These are phyloP conservation scores for Chalciporus piperatoides DNA, from an alignment of 1,284 basidiomycete genomes.

Conservation along the genomic window DNA sequence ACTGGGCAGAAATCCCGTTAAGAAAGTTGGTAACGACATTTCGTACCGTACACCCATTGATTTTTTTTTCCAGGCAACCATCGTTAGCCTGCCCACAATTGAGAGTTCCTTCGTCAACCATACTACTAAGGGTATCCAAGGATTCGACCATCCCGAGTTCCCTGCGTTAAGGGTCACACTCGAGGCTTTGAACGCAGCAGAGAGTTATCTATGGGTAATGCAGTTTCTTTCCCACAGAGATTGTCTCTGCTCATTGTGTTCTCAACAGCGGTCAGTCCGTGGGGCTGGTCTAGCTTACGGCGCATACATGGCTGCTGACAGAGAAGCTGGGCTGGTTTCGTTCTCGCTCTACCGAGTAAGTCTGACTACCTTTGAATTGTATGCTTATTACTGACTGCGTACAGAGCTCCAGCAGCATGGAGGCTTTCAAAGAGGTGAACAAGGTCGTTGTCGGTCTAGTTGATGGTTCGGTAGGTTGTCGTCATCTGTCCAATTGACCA, in stretches of 20 bases:
- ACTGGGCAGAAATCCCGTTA: conserved; percentile 70
- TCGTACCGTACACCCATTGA: conserved; percentile 1
- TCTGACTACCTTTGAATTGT: conserved; percentile 1
- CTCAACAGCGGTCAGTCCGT: conserved; percentile 70
- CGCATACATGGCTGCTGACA: conserved; percentile 74
- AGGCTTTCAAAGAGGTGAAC: conserved; percentile 80
- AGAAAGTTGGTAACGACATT: conserved; percentile 49
- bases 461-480: conserved; percentile 66
- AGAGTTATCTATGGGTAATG: conserved; percentile 90
- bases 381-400: conserved; percentile 9
- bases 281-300: conserved; percentile 95
- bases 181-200: conserved; percentile 89
- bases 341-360: conserved; percentile 83
- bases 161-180: conserved; percentile 83
- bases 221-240: background rate
- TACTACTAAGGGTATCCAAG: conserved; percentile 74
- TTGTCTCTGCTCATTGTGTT: conserved; percentile 15
- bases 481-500: background rate
- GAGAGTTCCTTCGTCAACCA: conserved; percentile 90
- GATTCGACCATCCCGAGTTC: conserved; percentile 81
- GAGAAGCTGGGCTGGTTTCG: conserved; percentile 78
- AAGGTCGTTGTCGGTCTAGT: conserved; percentile 74
- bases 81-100: conserved; percentile 89
- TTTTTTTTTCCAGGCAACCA: conserved; percentile 56
- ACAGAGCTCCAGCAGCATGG: conserved; percentile 83